These are phyloP conservation scores for Sporobolus alterniflorus DNA, from an alignment of 202 grass and related monocot genomes.

Conservation along the genomic window DNA sequence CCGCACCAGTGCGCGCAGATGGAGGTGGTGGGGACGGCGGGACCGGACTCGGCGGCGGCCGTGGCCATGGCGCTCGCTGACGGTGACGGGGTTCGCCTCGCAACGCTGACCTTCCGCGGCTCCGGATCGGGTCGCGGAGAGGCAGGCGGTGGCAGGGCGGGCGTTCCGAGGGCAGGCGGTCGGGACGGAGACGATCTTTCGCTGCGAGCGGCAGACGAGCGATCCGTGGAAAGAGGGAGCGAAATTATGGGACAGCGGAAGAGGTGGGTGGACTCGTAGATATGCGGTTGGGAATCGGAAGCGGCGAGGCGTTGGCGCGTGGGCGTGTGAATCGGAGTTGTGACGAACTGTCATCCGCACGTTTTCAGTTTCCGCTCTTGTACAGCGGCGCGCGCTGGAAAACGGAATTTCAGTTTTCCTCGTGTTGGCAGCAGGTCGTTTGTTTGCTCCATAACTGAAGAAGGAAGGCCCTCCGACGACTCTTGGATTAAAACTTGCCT, in stretches of 20 bases:
- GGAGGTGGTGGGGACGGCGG: slow-evolving; percentile 35
- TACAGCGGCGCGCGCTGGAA: too few relatives aligned
- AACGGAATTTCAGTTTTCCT: too few relatives aligned
- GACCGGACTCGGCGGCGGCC: slow-evolving; percentile 26
- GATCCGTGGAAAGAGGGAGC: not conserved
- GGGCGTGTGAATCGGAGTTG: too few relatives aligned
- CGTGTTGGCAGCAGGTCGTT: too few relatives aligned
- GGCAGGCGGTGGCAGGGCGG: not conserved
- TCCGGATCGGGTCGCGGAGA: not conserved
- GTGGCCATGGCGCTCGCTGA: slow-evolving; percentile 43
- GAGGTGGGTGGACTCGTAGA: slow-evolving; percentile 15
- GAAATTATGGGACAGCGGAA: slow-evolving; percentile 33
- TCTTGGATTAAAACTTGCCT: too few relatives aligned
- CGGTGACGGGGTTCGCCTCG: slow-evolving; percentile 14
- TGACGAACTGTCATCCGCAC: too few relatives aligned
- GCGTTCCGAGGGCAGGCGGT: slow-evolving; percentile 7
- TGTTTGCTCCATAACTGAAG: too few relatives aligned
- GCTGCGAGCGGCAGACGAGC: not conserved
- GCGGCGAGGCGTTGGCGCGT: not conserved
- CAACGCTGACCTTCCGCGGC: not conserved
- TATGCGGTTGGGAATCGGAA: too few relatives aligned
- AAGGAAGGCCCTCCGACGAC: too few relatives aligned
- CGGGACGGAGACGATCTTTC: not conserved
- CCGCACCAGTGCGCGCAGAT: slow-evolving; percentile 73
- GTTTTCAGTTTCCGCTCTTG: too few relatives aligned